These are phyloP conservation scores for Solanum lycopersicoides DNA, from an alignment of 257 asterid species.

Conservation along the genomic window DNA sequence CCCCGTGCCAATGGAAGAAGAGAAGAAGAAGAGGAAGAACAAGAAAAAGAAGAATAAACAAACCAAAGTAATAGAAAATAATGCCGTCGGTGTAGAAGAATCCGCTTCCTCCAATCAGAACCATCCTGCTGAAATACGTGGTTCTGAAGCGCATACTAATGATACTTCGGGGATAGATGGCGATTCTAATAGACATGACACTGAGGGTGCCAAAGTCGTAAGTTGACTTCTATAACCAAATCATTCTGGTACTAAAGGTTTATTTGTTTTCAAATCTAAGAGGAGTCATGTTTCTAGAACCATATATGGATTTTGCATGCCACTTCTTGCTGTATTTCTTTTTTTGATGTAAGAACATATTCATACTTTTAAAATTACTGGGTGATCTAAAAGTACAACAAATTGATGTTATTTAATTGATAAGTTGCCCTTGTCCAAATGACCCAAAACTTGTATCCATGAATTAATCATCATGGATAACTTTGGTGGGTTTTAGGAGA, in stretches of 20 bases:
- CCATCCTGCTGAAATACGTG: slow-evolving; percentile 4
- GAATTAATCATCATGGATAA: neutral
- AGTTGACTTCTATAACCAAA: slow-evolving; percentile 6
- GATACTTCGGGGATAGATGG: slow-evolving; percentile 1
- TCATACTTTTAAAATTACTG: neutral
- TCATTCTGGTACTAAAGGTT: neutral
- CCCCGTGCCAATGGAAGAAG: slow-evolving; percentile 35
- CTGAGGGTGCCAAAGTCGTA: slow-evolving; percentile 28
- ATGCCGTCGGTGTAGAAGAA: slow-evolving; percentile 17
- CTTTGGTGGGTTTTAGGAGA: neutral
- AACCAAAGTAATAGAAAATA: slow-evolving; percentile 30
- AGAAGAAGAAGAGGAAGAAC: slow-evolving; percentile 48
- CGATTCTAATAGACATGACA: slow-evolving; percentile 18
- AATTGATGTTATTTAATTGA: neutral
- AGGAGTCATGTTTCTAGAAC: neutral
- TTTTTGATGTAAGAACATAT: neutral
- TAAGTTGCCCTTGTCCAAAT: neutral
- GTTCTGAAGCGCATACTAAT: neutral
- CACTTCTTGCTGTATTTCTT: neutral
- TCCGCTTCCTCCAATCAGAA: slow-evolving; percentile 22
- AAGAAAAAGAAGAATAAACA: slow-evolving; percentile 66
- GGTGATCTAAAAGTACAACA: neutral
- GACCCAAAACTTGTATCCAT: neutral
- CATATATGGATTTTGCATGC: neutral
- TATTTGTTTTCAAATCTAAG: neutral